Base-by-base conservation (phyloP, 2,329 filamentous ascomycete species). In the Talaromyces piceae region DNA sequence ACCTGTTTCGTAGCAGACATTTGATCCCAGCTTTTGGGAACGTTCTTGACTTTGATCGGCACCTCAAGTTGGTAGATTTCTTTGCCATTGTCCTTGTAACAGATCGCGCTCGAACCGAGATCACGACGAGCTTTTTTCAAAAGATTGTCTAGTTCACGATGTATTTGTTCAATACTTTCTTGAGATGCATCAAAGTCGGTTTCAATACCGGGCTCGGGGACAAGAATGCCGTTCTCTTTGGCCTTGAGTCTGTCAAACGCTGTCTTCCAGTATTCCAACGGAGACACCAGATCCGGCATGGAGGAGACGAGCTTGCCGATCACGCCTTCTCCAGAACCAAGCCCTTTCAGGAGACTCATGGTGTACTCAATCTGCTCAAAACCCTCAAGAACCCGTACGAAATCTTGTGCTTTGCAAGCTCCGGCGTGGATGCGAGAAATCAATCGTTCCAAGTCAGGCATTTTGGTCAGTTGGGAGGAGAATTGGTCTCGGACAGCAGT, bases 291-390 rank as follows among this genome's bases (percentile, higher is more conserved):
- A 62, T 95, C 81, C 0, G 93, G 93, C 90, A 98, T 95, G 0
- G 85, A 79, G 0, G 80, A 73, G 41, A 97, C 82, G 33, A 98
- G 80, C 49, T 90, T 84, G 52, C 90, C 87, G 39, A 98, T 86
- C 2, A 97, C 78, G 2, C 89, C 87, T 46, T 89, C 85, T 2
- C 86, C 87, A n/a, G 84, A 80, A 49, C 84, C 82, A 60, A 87
- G 87, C 7, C 84, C 78, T 44, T 79, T 77, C 1, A 97, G 78
- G 20, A 97, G 77, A 47, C 82, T 80, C 78, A 95, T 88, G 1
- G 91, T 95, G 66, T 95, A 93, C 56, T 96, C 90, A 43, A 98
- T 97, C 69, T 96, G 91, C 72, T 97, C 93, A 60, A 96, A 98
- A 0, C 93, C 93, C 67, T 97, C 91, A 0, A 98, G 76, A 0